These are phyloP conservation scores for Dactylella cylindrospora DNA, from an alignment of 2,329 filamentous ascomycete genomes.

Conservation along the genomic window DNA sequence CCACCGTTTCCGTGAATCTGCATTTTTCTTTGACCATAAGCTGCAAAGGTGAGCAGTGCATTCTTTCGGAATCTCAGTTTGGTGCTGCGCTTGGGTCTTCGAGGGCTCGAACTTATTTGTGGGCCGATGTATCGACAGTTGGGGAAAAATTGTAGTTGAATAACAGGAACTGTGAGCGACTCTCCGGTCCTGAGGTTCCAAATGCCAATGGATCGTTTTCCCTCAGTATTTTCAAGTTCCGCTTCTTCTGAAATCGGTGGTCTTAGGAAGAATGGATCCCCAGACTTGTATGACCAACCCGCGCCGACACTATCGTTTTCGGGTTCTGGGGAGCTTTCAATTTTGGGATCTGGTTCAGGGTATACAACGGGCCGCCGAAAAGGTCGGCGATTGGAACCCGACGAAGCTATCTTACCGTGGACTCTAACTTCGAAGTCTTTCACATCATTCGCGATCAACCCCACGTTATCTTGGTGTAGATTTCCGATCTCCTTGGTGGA, in stretches of 20 bases:
- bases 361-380: too few relatives aligned
- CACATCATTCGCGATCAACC: too few relatives aligned
- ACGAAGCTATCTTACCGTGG: too few relatives aligned
- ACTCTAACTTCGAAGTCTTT: too few relatives aligned
- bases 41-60: too few relatives aligned
- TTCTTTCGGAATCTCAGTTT: too few relatives aligned
- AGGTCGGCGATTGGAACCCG: too few relatives aligned
- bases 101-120: too few relatives aligned
- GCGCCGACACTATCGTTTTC: neutral
- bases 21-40: too few relatives aligned
- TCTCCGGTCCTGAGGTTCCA: conserved; percentile 34
- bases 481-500: conserved; percentile 23
- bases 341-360: too few relatives aligned
- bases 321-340: neutral
- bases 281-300: conserved; percentile 17
- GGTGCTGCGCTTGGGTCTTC: too few relatives aligned
- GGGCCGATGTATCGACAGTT: conserved; percentile 19
- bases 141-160: conserved; percentile 13
- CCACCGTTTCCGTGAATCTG: too few relatives aligned
- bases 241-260: neutral
- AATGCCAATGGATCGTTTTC: conserved; percentile 1
- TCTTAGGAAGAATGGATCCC: conserved; percentile 26
- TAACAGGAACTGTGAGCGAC: neutral
- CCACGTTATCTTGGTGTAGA: conserved; percentile 15
- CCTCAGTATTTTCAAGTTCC: neutral